phyloP scores from a whole-genome alignment of 208 protist species.

The Perkinsela sp. region DNA sequence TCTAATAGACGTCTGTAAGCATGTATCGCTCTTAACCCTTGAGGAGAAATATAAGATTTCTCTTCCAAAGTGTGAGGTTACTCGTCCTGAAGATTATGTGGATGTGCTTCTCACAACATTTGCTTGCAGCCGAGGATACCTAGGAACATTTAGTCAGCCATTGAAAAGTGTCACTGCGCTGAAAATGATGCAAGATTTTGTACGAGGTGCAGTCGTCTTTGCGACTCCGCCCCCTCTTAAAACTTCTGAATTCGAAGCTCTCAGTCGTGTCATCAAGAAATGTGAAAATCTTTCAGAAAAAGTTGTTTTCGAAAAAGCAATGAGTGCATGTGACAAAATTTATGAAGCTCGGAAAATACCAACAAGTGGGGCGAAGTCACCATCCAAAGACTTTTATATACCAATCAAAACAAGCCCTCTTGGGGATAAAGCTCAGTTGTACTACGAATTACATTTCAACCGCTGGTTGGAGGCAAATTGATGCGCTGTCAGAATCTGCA shows the following conservation, averaged over 20 bases:
- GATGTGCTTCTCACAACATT: not conserved
- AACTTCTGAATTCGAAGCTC: not conserved
- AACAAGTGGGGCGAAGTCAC: too few relatives aligned
- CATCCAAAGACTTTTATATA: conserved; percentile 1
- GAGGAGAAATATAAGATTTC: not conserved
- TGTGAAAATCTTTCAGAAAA: not conserved
- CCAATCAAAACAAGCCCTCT: not conserved
- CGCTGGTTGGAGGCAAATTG: too few relatives aligned
- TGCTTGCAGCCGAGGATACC: not conserved
- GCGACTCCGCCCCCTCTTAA: not conserved
- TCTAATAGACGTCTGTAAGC: not conserved
- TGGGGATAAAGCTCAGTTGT: not conserved
- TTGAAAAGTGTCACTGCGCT: not conserved
- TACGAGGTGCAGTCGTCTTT: not conserved
- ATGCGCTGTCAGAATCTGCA: too few relatives aligned
- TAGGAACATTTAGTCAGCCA: not conserved
- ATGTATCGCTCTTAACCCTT: not conserved
- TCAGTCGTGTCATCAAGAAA: not conserved
- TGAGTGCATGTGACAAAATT: not conserved
- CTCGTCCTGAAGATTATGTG: not conserved
- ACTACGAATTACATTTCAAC: not conserved
- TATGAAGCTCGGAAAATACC: not conserved
- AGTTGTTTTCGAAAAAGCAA: not conserved
- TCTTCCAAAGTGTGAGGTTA: not conserved
- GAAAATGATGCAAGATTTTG: not conserved